These are phyloP conservation scores for Euphorbia celastroides DNA, from an alignment of 441 rosid species.

Conservation along the genomic window DNA sequence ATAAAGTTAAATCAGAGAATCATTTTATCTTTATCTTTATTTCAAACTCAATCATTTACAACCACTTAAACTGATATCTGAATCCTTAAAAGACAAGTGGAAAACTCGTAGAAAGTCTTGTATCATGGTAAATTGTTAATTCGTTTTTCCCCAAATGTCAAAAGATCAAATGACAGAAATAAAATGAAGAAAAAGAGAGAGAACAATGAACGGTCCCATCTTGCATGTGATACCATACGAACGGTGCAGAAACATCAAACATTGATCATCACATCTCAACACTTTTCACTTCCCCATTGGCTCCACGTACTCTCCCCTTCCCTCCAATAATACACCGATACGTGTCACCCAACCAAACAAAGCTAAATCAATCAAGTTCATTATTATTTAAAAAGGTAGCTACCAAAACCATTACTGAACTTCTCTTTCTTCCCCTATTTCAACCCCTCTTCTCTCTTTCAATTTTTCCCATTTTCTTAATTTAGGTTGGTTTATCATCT, in stretches of 20 bases:
- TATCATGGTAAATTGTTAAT: too few species aligned
- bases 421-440: background rate
- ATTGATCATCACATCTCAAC: background rate
- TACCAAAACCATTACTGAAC: background rate
- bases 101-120: background rate
- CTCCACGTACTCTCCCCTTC: background rate
- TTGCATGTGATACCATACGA: slow-evolving; percentile 15
- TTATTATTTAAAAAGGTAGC: background rate
- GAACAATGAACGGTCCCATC: background rate
- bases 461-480: too few species aligned
- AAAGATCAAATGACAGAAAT: background rate
- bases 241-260: too few species aligned
- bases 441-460: background rate
- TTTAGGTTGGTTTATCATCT: background rate
- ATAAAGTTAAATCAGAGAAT: too few species aligned
- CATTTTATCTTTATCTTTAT: too few species aligned
- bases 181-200: background rate
- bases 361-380: background rate
- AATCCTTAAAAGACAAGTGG: too few species aligned
- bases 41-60: too few species aligned
- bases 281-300: slow-evolving; percentile 55
- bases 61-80: too few species aligned
- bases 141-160: too few species aligned
- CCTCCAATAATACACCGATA: background rate
- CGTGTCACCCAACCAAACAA: background rate